Evolutionary conservation across 352 stramenopile genomes (phyloP).

Genomic region (Ophiocytium majus): DNA sequence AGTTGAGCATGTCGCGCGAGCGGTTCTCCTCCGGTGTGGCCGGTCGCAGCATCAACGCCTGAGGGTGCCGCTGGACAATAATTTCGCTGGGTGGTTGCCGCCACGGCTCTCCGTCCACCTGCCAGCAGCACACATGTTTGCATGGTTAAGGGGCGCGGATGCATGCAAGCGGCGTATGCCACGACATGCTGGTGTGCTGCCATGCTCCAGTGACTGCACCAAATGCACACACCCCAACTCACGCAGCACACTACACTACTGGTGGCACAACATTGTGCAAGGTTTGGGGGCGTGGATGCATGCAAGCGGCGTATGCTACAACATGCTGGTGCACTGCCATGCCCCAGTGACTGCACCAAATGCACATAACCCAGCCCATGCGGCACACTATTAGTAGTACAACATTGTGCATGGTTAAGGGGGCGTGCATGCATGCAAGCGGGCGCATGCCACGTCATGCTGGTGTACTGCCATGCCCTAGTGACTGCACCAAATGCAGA

Average conservation of each 20-base stretch:
- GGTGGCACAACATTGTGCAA: not conserved
- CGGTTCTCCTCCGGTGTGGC: conserved; percentile 24
- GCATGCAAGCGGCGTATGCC: not conserved
- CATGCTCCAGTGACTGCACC: not conserved
- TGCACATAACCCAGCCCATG: not conserved
- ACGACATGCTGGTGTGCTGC: not conserved
- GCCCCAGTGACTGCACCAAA: not conserved
- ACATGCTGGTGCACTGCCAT: not conserved
- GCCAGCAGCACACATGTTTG: conserved; percentile 56
- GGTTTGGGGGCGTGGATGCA: no score
- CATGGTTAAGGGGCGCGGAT: no score
- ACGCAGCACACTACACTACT: not conserved
- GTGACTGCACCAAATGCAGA: not conserved
- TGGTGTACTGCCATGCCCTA: not conserved
- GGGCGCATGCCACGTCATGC: no score
- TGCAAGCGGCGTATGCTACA: not conserved
- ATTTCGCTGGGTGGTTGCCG: conserved; percentile 70
- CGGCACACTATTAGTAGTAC: not conserved
- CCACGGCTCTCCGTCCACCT: conserved; percentile 82
- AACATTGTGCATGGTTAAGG: not conserved
- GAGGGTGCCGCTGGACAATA: conserved; percentile 66
- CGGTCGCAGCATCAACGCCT: conserved; percentile 44
- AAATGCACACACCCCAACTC: not conserved
- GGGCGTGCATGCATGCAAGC: not conserved
- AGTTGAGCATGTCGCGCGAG: not conserved